Evolutionary conservation across 2,329 filamentous ascomycete genomes (phyloP).

Genomic region (Exophiala oligosperma): DNA sequence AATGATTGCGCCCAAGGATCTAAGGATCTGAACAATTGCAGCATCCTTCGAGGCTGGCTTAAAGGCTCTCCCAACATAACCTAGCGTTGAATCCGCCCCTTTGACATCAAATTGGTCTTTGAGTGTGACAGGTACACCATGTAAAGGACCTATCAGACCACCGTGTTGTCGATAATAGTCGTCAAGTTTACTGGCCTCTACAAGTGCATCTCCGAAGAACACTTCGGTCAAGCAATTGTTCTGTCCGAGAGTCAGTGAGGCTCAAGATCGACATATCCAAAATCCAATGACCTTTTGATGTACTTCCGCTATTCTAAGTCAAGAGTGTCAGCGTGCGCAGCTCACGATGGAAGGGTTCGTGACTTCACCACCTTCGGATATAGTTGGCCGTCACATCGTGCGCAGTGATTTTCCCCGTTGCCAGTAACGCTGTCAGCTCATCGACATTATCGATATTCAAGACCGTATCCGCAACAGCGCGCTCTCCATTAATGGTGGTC

Average conservation of each 20-base stretch:
- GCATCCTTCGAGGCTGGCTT: slow-evolving; percentile 52
- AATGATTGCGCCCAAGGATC: slow-evolving; percentile 52
- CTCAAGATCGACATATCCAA: neutral
- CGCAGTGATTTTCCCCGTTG: slow-evolving; percentile 31
- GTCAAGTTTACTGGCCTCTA: slow-evolving; percentile 36
- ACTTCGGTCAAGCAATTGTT: slow-evolving; percentile 43
- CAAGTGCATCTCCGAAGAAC: slow-evolving; percentile 37
- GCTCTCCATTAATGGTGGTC: slow-evolving; percentile 5
- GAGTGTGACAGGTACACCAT: slow-evolving; percentile 56
- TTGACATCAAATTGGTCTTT: slow-evolving; percentile 65
- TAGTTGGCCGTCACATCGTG: slow-evolving; percentile 35
- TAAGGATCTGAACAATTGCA: slow-evolving; percentile 51
- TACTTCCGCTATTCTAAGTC: slow-evolving; percentile 28
- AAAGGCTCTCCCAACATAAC: slow-evolving; percentile 42
- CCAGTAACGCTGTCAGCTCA: slow-evolving; percentile 26
- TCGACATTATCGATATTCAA: slow-evolving; percentile 33
- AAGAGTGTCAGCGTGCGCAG: neutral
- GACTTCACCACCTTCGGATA: slow-evolving; percentile 35
- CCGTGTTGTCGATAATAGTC: slow-evolving; percentile 35
- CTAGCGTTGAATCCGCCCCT: slow-evolving; percentile 58
- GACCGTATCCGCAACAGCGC: neutral
- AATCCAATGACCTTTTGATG: slow-evolving; percentile 29
- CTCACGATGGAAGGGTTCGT: slow-evolving; percentile 13
- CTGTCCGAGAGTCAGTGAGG: slow-evolving; percentile 23
- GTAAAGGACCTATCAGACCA: slow-evolving; percentile 50